A percentile compares a stretch with the other conserved stretches of the same genome.
phyloP scores from a whole-genome alignment of 495 filamentous ascomycete genomes.

The Penicillium longicatenatum region DNA sequence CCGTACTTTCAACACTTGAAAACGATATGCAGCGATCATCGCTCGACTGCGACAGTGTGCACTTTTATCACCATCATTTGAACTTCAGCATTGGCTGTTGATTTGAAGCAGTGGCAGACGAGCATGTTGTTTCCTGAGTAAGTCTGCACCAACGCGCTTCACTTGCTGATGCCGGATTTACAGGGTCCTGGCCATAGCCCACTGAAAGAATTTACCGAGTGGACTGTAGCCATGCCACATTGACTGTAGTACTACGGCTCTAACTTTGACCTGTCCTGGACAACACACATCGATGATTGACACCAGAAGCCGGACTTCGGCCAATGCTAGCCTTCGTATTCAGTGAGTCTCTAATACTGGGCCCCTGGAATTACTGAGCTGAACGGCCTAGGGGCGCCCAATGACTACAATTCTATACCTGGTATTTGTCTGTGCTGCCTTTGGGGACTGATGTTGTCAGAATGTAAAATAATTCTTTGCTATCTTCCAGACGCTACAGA shows the following conservation, averaged over 20 bases:
- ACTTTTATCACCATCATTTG: neutral
- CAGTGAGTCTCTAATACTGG: neutral
- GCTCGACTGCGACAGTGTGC: neutral
- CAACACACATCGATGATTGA: slow-evolving; percentile 3
- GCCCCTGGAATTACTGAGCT: neutral
- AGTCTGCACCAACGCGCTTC: no score
- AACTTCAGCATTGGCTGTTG: slow-evolving; percentile 1
- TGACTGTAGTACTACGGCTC: neutral
- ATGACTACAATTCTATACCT: neutral
- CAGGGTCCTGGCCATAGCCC: slow-evolving; percentile 2
- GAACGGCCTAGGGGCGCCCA: neutral
- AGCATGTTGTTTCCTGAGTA: neutral
- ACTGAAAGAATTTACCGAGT: neutral
- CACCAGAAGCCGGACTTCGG: neutral
- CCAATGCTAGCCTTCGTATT: neutral
- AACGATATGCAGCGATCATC: slow-evolving; percentile 1
- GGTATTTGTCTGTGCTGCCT: neutral
- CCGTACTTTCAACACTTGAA: slow-evolving; percentile 1
- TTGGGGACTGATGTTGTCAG: no score
- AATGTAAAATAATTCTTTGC: no score
- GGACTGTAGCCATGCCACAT: slow-evolving; percentile 1
- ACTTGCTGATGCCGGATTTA: neutral
- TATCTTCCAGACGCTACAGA: no score
- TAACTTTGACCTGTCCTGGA: neutral
- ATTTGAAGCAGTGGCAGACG: neutral